Conservation (phyloP, 176 grass and related monocot genomes). For the Themeda triandra region DNA sequence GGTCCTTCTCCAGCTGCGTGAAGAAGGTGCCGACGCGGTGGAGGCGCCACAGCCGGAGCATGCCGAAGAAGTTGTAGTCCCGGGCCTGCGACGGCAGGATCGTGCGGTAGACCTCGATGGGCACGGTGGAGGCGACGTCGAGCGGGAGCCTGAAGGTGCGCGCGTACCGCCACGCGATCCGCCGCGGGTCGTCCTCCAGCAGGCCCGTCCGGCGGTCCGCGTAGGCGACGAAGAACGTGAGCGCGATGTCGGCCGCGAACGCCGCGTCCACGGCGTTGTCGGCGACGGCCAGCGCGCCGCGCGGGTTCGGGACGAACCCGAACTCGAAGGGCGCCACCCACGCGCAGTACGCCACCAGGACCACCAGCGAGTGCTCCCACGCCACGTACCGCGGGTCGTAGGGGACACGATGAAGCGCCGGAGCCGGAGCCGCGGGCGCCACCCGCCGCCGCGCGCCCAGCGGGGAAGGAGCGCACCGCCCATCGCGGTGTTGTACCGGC, state of each 20-base stretch:
- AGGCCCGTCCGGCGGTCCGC: conserved; percentile 36
- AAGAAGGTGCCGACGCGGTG: conserved; percentile 35
- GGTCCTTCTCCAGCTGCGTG: conserved; percentile 61
- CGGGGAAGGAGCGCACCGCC: conserved; percentile 39
- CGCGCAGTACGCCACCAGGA: conserved; percentile 63
- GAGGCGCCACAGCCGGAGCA: conserved; percentile 43
- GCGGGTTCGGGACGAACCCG: conserved; percentile 43
- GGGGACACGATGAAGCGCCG: conserved; percentile 63
- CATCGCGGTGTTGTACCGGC: neutral
- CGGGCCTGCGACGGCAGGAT: neutral
- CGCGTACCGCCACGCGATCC: conserved; percentile 53
- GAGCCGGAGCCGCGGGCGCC: neutral
- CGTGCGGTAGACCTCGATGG: conserved; percentile 8
- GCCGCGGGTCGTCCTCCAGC: conserved; percentile 52
- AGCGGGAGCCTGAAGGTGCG: conserved; percentile 31
- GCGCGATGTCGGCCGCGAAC: conserved; percentile 68
- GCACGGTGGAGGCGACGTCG: conserved; percentile 43
- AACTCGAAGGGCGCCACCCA: conserved; percentile 84
- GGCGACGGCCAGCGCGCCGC: conserved; percentile 33
- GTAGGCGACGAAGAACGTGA: conserved; percentile 86
- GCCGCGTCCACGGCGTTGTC: conserved; percentile 60
- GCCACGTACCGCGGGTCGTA: conserved; percentile 54
- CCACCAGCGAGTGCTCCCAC: conserved; percentile 12
- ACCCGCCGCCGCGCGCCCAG: conserved; percentile 33
- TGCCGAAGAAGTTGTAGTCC: conserved; percentile 40